Evolutionary conservation across 2,329 filamentous ascomycete genomes (phyloP).

Genomic region (Colletotrichum sublineola): DNA sequence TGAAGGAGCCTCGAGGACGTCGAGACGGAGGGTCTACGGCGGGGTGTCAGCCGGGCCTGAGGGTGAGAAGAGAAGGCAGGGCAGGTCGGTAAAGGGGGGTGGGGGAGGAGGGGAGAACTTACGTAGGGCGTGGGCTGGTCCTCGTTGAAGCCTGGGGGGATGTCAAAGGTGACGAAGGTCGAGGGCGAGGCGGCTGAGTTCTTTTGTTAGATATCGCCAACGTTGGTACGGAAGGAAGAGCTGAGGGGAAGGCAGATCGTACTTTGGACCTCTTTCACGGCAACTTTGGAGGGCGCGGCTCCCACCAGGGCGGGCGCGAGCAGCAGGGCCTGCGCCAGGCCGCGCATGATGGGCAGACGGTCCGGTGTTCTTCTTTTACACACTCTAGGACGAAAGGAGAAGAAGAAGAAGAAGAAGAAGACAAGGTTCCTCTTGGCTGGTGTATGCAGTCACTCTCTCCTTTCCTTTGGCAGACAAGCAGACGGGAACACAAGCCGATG

Average conservation of each 20-base stretch:
- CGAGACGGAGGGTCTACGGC: conserved; percentile 56
- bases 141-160: conserved; percentile 31
- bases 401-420: background rate
- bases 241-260: background rate
- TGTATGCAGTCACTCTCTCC: background rate
- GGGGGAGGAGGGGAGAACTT: background rate
- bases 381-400: no score
- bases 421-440: background rate
- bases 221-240: background rate
- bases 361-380: background rate
- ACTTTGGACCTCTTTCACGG: conserved; percentile 23
- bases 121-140: conserved; percentile 34
- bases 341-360: conserved; percentile 34
- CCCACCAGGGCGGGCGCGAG: conserved; percentile 53
- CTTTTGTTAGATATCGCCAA: background rate
- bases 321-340: conserved; percentile 47
- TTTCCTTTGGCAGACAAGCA: background rate
- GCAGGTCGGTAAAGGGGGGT: no score
- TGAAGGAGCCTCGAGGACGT: conserved; percentile 59
- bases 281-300: conserved; percentile 43
- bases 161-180: conserved; percentile 42
- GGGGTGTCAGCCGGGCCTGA: conserved; percentile 19
- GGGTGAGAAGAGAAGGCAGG: background rate
- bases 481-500: no score
- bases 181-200: conserved; percentile 28